Evolutionary conservation across 257 asterid species (phyloP), one percentile per base, ranked within the genome.

Genomic region (Salvia splendens): DNA sequence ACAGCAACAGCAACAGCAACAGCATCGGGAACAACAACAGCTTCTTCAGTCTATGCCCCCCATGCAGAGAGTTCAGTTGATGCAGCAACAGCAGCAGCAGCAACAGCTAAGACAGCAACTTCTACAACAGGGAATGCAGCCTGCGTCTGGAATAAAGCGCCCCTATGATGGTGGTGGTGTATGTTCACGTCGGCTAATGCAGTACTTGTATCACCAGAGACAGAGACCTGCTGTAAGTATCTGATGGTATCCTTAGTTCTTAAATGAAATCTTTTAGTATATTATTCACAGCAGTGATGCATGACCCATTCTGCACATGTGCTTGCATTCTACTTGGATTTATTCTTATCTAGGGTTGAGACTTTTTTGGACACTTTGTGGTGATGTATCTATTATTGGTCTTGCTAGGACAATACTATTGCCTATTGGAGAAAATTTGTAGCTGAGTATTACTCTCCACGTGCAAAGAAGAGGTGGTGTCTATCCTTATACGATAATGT

Each of bases 391-490:
- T 45, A 16, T 41, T 7, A 43, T 71, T 58, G 58, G 15, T 67
- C 70, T 72, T 79, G 42, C 60, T 38, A 94, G 99, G 97, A 91
- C 60, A 85, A 94, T 76, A 67, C 87, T 67, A 91, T 94, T 79
- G 92, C 96, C 51, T 94, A 94, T 79, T 94, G 99, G 99, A 91
- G 91, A 75, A 94, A 94, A 79, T 94, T 94, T 74, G 95, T 94
- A 49, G 84, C 96, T 2, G 99, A 94, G 79, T 94, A 91, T 83
- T 94, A 91, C 80, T 83, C 96, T 71, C 95, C 97, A 8, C 89
- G 95, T 71, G 96, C 98, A 43, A 94, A 94, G 94, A 91, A 87
- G 82, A 81, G 97, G 77, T 94, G 99, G 96, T 94, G 99, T 70
- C 81, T 94, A 70, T 94, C 99, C 49, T 67, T 84, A 38, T 94